Evolutionary conservation across 306 rosid genomes (phyloP).

Genomic region (Cucumis melo): DNA sequence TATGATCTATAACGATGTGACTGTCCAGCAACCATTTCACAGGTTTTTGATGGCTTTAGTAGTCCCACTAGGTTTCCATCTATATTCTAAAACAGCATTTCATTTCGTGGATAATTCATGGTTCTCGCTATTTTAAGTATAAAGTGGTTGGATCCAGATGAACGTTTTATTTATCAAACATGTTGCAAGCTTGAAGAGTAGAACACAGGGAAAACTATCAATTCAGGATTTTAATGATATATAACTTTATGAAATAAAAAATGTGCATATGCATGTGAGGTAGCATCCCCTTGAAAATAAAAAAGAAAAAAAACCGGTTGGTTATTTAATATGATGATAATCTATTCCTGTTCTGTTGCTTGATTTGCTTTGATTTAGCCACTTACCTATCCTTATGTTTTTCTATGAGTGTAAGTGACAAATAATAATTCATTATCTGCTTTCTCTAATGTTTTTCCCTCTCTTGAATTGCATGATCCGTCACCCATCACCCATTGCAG

Average conservation of each 20-base stretch:
- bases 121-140: neutral
- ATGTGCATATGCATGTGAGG: neutral
- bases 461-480: constrained; percentile 33
- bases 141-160: neutral
- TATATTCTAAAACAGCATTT: neutral
- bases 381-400: neutral
- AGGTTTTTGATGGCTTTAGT: neutral
- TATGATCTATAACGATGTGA: neutral
- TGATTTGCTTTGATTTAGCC: neutral
- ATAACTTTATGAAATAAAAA: neutral
- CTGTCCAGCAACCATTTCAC: neutral
- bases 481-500: constrained; percentile 27
- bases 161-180: neutral
- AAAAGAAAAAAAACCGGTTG: neutral
- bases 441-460: constrained; percentile 17
- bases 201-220: neutral
- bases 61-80: neutral
- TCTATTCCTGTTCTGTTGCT: neutral
- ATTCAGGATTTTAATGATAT: neutral
- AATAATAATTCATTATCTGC: constrained; percentile 3
- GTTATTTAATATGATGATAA: neutral
- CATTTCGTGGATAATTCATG: neutral
- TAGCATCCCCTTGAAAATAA: neutral
- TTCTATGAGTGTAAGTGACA: neutral
- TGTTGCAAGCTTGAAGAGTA: neutral